These are phyloP conservation scores for Chaetomiaceae sp. DNA, from an alignment of 2,329 filamentous ascomycete species.

Conservation along the genomic window DNA sequence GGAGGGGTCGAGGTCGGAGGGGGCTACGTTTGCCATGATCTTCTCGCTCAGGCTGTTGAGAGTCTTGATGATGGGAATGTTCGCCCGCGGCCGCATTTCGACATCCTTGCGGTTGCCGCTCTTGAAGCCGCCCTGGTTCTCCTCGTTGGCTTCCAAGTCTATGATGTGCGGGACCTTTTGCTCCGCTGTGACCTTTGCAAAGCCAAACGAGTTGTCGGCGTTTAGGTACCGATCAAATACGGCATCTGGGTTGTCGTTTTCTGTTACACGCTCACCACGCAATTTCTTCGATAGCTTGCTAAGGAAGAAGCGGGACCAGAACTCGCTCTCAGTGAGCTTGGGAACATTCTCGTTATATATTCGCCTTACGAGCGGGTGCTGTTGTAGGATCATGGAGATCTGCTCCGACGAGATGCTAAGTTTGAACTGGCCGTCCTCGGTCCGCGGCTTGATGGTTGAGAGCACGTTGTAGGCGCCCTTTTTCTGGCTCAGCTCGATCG, in stretches of 20 bases:
- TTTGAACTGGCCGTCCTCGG: conserved; percentile 69
- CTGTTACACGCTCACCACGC: conserved; percentile 79
- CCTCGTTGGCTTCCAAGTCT: conserved; percentile 89
- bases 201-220: conserved; percentile 57
- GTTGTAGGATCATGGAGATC: conserved; percentile 85
- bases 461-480: conserved; percentile 92
- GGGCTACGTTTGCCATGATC: conserved; percentile 81
- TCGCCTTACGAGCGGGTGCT: conserved; percentile 84
- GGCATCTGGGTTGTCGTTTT: conserved; percentile 70
- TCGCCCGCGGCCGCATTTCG: conserved; percentile 79
- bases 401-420: conserved; percentile 87
- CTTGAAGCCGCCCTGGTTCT: conserved; percentile 81
- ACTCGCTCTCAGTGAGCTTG: conserved; percentile 70
- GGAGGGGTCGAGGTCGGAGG: conserved; percentile 66
- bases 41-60: conserved; percentile 90
- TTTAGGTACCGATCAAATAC: conserved; percentile 84
- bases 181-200: conserved; percentile 49
- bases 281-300: conserved; percentile 87
- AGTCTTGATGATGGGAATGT: conserved; percentile 83
- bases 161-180: conserved; percentile 81
- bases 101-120: conserved; percentile 81
- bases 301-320: conserved; percentile 93
- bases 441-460: conserved; percentile 77
- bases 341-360: conserved; percentile 94
- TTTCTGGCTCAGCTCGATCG: conserved; percentile 81